Evolutionary conservation across 2,329 filamentous ascomycete species (phyloP), one percentile per base, ranked within the genome.

Genomic region (Diaporthe vaccinii): DNA sequence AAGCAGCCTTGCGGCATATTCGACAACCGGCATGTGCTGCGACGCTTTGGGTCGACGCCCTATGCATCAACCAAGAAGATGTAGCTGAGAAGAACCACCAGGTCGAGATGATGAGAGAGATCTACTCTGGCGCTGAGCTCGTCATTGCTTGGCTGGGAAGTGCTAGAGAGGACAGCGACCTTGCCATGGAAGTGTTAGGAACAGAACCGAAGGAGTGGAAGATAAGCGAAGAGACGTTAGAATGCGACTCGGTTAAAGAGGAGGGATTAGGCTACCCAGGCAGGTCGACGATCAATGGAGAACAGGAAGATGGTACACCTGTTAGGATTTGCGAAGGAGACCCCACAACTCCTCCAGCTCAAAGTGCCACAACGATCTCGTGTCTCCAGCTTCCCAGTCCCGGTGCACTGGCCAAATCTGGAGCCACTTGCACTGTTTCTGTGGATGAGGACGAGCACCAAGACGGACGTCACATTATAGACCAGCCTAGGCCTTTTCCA

Each of bases 41-140:
- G 3, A 8, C 34, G 3, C 36, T 71, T 14, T 71, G 68, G 68
- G 53, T 36, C 3, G 68, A 71, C 17, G 53, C 53, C 0, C 9
- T 71, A 2, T 71, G 68, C 10, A 71, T 71, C 1, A n/a, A 71
- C 25, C 68, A 71, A 15, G 8, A 22, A 10, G 36, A 71, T 10
- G 3, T 10, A 15, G 15, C 34, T 8, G 68, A 71, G 51, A 53
- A 57, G 25, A 46, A 28, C 12, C 17, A 34, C 22, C 53, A 71
- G 36, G 39, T 71, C 9, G 36, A n/a, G 8, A 71, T 71, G 68
- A 71, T 71, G 68, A 28, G 68, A 8, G 68, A 58, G 1, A 71
- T 71, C 14, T 71, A 46, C 36, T 25, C 68, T n/a, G 36, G 51
- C 17, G 41, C 51, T 22, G 39, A 39, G 14, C 25, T 55, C 8